Conservation (phyloP, 805 yeast genomes). For the Ogataea degrootiae region DNA sequence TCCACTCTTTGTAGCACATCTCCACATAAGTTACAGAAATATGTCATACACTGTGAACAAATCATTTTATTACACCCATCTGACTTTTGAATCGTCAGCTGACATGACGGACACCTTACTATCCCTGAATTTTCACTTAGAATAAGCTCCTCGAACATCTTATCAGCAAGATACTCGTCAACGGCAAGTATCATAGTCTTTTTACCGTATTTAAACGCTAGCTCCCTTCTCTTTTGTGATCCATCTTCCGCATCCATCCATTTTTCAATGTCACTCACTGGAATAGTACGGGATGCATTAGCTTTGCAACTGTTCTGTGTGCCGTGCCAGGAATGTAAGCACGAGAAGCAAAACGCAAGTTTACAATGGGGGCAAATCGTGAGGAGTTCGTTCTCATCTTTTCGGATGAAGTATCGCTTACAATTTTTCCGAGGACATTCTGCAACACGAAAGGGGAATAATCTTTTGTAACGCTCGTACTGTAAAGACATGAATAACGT, state of each 20-base stretch:
- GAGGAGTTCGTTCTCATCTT: conserved; percentile 40
- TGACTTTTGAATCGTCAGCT: conserved; percentile 42
- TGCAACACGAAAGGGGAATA: conserved; percentile 45
- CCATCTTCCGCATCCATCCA: conserved; percentile 32
- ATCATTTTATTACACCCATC: conserved; percentile 67
- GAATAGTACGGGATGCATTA: conserved; percentile 29
- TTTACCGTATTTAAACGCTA: conserved; percentile 40
- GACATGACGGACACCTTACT: conserved; percentile 50
- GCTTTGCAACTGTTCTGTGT: conserved; percentile 40
- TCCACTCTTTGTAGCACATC: conserved; percentile 31
- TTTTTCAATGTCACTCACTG: conserved; percentile 34
- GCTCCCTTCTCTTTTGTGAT: conserved; percentile 27
- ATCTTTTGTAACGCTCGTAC: conserved; percentile 38
- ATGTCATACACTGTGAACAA: conserved; percentile 43
- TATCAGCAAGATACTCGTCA: conserved; percentile 43
- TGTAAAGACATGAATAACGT: conserved; percentile 34
- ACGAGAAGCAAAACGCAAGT: conserved; percentile 51
- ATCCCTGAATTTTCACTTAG: conserved; percentile 37
- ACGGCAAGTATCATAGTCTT: conserved; percentile 37
- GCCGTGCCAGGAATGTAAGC: conserved; percentile 63
- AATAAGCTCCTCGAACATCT: conserved; percentile 40
- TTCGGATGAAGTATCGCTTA: conserved; percentile 40
- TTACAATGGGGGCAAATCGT: conserved; percentile 46
- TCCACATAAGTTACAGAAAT: conserved; percentile 57
- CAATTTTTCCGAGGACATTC: conserved; percentile 48